Base-by-base conservation (phyloP, 108 stramenopile species). In the Hondaea fermentalgiana region DNA sequence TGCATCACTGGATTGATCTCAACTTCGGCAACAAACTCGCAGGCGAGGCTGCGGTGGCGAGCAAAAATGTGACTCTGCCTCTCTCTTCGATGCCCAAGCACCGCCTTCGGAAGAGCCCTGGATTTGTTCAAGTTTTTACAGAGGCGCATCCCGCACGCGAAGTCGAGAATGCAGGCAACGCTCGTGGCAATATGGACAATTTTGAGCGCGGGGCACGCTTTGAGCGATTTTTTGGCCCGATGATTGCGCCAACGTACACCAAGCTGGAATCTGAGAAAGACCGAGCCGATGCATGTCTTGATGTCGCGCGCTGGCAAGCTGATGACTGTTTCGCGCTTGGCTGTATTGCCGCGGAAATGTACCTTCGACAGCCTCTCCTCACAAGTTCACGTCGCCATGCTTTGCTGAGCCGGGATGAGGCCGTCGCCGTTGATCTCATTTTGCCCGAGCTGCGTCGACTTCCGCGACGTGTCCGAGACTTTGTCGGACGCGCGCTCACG, bases 1-100 rank as follows among this genome's bases (percentile, higher is more conserved):
- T 95, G 3, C 95, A 95, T 90, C 90, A 60, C 72, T 95, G 95
- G 95, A 93, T 95, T 44, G 95, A 95, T 87, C 55, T 95, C 8
- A 95, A 90, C 72, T 95, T 95, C 51, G 95, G 95, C 42, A 87
- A 91, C 58, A 91, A 90, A 44, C 90, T 94, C 28, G n/a, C 72
- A 16, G 95, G 95, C 57, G 89, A 91, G 21, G 87, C 92, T 42
- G 94, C 95, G 51, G 72, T 95, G 5, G 87, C 88, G 58, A 92
- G 94, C 72, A 95, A 94, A 76, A 95, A 95, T 53, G 93, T 95
- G 16, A 94, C 90, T 42, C 49, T 93, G 3, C 87, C 87, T 12
- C 57, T 87, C 43, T 59, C 57, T 25, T 87, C 57, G 5, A 23
- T 25, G 55, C 57, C 87, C 55, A 16, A 35, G 57, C 87, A 57